phyloP scores from a whole-genome alignment of 2,329 filamentous ascomycete species.

The Ustulina deusta region DNA sequence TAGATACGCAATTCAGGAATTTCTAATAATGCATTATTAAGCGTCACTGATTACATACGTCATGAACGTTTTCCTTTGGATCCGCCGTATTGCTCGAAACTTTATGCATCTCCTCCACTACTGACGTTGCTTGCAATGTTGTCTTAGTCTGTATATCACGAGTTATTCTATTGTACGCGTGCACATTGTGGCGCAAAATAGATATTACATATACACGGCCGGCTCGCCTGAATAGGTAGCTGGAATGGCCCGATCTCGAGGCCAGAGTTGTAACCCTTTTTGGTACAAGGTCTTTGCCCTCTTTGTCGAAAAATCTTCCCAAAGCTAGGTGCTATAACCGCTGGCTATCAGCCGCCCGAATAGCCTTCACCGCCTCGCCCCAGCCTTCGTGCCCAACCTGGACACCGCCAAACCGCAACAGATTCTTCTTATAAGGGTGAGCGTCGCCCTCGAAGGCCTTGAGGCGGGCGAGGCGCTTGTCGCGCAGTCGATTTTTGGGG shows the following conservation, averaged over 20 bases:
- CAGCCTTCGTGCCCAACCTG: constrained; percentile 66
- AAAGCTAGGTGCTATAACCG: constrained; percentile 58
- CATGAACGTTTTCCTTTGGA: neutral
- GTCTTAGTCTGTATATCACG: constrained; percentile 31
- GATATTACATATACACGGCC: constrained; percentile 43
- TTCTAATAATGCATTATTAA: constrained; percentile 20
- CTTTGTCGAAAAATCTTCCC: no score
- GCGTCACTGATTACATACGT: neutral
- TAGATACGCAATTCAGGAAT: constrained; percentile 42
- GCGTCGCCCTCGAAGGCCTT: constrained; percentile 96
- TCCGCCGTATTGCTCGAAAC: neutral
- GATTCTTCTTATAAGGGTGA: constrained; percentile 92
- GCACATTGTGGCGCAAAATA: constrained; percentile 46
- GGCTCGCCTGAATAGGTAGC: constrained; percentile 22
- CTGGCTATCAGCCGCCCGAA: constrained; percentile 62
- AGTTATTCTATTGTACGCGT: constrained; percentile 42
- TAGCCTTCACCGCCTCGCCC: constrained; percentile 63
- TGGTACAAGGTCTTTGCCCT: neutral
- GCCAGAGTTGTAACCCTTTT: neutral
- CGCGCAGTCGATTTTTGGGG: constrained; percentile 93
- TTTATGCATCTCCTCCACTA: neutral
- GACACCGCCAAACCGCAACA: constrained; percentile 77
- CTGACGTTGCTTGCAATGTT: neutral
- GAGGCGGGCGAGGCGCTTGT: constrained; percentile 85
- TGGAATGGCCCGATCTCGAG: constrained; percentile 13